phyloP scores from a whole-genome alignment of 2,329 filamentous ascomycete genomes.

The Colletotrichum horii region DNA sequence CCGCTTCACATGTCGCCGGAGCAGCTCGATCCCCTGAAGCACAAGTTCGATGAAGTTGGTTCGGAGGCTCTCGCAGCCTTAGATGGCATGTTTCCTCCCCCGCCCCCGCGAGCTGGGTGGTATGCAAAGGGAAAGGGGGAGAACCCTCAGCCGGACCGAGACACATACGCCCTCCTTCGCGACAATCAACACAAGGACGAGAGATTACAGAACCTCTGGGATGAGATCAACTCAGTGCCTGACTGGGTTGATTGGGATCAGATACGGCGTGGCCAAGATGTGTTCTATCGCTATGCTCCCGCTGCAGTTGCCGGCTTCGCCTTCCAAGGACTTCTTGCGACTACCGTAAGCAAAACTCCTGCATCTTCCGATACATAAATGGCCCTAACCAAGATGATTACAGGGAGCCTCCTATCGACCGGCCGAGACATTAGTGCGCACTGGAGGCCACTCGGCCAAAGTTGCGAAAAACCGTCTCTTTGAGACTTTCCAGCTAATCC shows the following conservation, averaged over 20 bases:
- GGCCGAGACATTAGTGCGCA: constrained; percentile 65
- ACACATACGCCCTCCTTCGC: not conserved
- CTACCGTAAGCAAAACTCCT: constrained; percentile 62
- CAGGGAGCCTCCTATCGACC: constrained; percentile 36
- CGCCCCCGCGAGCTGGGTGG: not conserved
- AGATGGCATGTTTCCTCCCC: not conserved
- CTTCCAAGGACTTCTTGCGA: constrained; percentile 41
- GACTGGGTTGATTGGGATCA: constrained; percentile 70
- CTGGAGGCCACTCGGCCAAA: constrained; percentile 66
- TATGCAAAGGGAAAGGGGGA: not conserved
- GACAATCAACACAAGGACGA: constrained; percentile 49
- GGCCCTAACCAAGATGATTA: not conserved
- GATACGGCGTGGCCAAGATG: constrained; percentile 64
- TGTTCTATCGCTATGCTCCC: constrained; percentile 67
- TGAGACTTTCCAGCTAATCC: constrained; percentile 33
- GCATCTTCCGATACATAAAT: not conserved
- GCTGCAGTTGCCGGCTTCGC: constrained; percentile 57
- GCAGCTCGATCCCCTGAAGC: not conserved
- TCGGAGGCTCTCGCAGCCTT: not conserved
- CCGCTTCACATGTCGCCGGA: not conserved
- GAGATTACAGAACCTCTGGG: constrained; percentile 54
- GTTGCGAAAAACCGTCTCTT: constrained; percentile 63
- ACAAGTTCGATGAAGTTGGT: not conserved
- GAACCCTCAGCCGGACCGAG: not conserved
- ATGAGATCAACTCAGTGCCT: constrained; percentile 60